These are phyloP conservation scores for Chalciporus piperatus DNA, from an alignment of 768 basidiomycete genomes.

Conservation along the genomic window DNA sequence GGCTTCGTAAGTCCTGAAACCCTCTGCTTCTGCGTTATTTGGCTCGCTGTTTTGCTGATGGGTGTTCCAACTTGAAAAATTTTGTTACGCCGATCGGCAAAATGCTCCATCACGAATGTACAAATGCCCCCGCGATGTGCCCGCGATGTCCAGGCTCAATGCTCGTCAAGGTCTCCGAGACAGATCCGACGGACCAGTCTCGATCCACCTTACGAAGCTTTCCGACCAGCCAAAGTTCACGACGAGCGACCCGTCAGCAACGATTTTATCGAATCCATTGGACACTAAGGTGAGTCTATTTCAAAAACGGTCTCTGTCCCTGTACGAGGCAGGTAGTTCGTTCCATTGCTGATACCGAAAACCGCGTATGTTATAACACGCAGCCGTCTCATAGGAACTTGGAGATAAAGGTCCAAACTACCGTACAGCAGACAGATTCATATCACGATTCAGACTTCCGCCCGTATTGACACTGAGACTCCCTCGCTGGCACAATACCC, in stretches of 20 bases:
- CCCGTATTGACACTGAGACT: too few relatives aligned
- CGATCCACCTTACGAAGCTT: conserved; percentile 48
- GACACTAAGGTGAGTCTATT: conserved; percentile 2
- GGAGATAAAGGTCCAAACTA: conserved; percentile 11
- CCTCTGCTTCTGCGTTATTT: neutral
- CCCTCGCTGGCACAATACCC: too few relatives aligned
- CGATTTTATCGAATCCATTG: neutral
- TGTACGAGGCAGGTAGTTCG: too few relatives aligned
- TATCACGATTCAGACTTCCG: too few relatives aligned
- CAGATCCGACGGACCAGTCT: conserved; percentile 33
- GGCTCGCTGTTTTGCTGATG: too few relatives aligned
- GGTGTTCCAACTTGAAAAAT: too few relatives aligned
- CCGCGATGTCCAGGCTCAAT: conserved; percentile 37
- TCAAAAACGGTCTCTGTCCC: too few relatives aligned
- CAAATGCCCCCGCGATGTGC: neutral
- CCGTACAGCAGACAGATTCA: neutral
- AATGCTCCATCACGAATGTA: neutral
- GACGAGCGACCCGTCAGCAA: neutral
- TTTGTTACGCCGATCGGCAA: neutral
- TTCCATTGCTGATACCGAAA: neutral
- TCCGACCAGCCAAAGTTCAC: conserved; percentile 7
- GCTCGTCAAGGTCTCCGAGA: conserved; percentile 40
- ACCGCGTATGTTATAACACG: too few relatives aligned
- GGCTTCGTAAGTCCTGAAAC: conserved; percentile 32
- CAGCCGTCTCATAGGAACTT: conserved; percentile 5